Conservation (phyloP, 2,329 filamentous ascomycete genomes). For the Claviceps sp. region DNA sequence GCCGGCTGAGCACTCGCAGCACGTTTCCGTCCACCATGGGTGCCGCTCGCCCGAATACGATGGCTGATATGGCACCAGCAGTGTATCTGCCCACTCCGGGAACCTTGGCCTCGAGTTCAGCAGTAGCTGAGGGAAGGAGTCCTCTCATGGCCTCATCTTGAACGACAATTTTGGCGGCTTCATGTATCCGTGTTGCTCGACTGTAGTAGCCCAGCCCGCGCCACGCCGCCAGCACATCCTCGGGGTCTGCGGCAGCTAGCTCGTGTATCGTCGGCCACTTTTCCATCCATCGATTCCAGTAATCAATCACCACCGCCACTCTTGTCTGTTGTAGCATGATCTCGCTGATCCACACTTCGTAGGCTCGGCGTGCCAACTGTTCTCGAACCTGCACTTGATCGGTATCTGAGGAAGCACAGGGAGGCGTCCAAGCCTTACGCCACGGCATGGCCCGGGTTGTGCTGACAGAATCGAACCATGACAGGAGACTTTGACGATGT, state of each 20-base stretch:
- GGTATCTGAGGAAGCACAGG: conserved; percentile 1
- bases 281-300: conserved; percentile 49
- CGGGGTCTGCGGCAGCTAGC: conserved; percentile 36
- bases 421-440: conserved; percentile 43
- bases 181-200: conserved; percentile 45
- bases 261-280: conserved; percentile 46
- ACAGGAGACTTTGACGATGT: conserved; percentile 26
- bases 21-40: conserved; percentile 54
- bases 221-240: conserved; percentile 47
- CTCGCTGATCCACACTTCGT: conserved; percentile 54
- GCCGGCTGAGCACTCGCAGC: conserved; percentile 44
- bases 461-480: conserved; percentile 38
- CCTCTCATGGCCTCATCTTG: conserved; percentile 27
- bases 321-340: conserved; percentile 56
- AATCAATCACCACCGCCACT: conserved; percentile 46
- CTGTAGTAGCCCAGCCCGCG: conserved; percentile 51
- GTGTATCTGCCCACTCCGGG: conserved; percentile 51
- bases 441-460: conserved; percentile 40
- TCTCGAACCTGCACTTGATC: conserved; percentile 22
- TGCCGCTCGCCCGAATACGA: conserved; percentile 45
- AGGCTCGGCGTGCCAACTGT: conserved; percentile 40
- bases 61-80: conserved; percentile 47
- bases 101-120: conserved; percentile 34
- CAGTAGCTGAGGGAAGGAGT: conserved; percentile 33
- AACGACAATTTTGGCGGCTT: conserved; percentile 39